Evolutionary conservation across 179 eudicot genomes (phyloP).

Genomic region (Nepenthes alata): DNA sequence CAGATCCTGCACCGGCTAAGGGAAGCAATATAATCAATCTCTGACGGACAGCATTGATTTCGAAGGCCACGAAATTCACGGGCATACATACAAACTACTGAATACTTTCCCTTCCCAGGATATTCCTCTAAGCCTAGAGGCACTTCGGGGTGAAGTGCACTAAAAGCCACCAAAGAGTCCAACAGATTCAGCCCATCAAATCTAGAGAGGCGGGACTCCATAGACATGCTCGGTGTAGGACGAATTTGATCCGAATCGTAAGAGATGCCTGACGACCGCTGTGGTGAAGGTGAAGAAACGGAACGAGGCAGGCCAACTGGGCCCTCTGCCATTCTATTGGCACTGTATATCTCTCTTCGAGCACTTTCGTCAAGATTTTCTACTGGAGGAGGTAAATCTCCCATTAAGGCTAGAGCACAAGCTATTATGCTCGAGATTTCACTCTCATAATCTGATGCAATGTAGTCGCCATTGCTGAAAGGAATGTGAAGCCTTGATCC

Average conservation of each 20-base stretch:
- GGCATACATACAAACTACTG: slow-evolving; percentile 63
- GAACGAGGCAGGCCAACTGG: slow-evolving; percentile 13
- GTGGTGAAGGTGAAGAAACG: slow-evolving; percentile 31
- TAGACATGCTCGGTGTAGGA: slow-evolving; percentile 35
- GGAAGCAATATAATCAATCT: slow-evolving; percentile 78
- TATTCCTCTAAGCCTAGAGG: slow-evolving; percentile 47
- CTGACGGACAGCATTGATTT: slow-evolving; percentile 64
- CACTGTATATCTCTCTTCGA: background rate
- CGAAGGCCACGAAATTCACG: slow-evolving; percentile 57
- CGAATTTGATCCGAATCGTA: slow-evolving; percentile 37
- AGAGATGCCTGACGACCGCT: slow-evolving; percentile 35
- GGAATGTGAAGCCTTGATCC: slow-evolving; percentile 73
- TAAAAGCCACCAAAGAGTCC: slow-evolving; percentile 39
- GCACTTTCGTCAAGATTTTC: slow-evolving; percentile 25
- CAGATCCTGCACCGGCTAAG: slow-evolving; percentile 81
- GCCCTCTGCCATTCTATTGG: slow-evolving; percentile 15
- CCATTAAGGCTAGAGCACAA: slow-evolving; percentile 56
- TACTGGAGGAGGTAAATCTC: slow-evolving; percentile 16
- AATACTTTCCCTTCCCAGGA: slow-evolving; percentile 48
- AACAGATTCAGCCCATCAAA: slow-evolving; percentile 42
- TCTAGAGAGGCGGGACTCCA: slow-evolving; percentile 39
- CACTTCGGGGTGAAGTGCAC: slow-evolving; percentile 46
- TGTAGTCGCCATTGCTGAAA: slow-evolving; percentile 34
- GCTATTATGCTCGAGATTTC: slow-evolving; percentile 88
- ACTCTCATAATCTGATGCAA: slow-evolving; percentile 71